phyloP scores from a whole-genome alignment of 768 basidiomycete species.

The Mycena capillaripes region DNA sequence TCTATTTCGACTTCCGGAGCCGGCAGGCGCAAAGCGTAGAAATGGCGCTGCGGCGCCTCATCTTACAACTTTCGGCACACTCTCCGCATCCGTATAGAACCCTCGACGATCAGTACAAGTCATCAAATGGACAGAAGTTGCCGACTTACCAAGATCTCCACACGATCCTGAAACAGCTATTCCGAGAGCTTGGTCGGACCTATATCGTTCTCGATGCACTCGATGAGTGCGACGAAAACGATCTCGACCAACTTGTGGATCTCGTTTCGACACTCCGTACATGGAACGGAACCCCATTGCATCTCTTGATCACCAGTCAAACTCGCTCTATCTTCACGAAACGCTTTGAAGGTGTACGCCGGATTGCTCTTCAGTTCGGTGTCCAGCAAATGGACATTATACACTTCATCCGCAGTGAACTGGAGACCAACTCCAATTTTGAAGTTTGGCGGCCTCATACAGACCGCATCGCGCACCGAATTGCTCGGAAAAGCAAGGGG shows the following conservation, averaged over 20 bases:
- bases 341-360: neutral
- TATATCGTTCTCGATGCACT: conserved; percentile 3
- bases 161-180: neutral
- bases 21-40: neutral
- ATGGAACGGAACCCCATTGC: neutral
- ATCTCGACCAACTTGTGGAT: neutral
- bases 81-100: neutral
- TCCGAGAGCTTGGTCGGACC: neutral
- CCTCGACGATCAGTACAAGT: neutral
- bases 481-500: neutral
- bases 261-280: neutral
- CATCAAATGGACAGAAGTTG: neutral
- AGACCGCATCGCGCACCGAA: neutral
- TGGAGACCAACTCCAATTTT: neutral
- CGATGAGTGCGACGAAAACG: neutral
- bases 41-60: neutral
- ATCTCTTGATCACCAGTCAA: conserved; percentile 20
- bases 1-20: too few relatives aligned
- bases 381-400: neutral
- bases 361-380: neutral
- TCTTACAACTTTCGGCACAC: neutral
- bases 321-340: neutral
- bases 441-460: neutral
- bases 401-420: neutral
- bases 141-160: neutral